These are phyloP conservation scores for Pharus latifolius DNA, from an alignment of 176 grass and related monocot genomes.

Conservation along the genomic window DNA sequence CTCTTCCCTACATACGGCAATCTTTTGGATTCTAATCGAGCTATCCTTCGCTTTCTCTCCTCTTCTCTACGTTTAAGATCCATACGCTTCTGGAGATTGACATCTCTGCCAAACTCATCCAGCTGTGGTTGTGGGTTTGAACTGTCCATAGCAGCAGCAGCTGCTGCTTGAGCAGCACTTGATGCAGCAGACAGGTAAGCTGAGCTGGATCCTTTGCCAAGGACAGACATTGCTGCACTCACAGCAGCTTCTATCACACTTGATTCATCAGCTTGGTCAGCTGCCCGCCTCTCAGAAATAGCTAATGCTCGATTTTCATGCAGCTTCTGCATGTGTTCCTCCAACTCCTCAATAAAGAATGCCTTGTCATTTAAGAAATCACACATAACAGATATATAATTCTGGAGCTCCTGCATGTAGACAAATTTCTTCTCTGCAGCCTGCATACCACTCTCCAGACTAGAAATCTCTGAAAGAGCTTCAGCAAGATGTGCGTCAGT, in stretches of 20 bases:
- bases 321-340: slow-evolving; percentile 83
- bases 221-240: slow-evolving; percentile 62
- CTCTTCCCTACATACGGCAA: slow-evolving; percentile 34
- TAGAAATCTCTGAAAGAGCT: slow-evolving; percentile 79
- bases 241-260: slow-evolving; percentile 68
- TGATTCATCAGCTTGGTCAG: slow-evolving; percentile 64
- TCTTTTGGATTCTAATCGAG: slow-evolving; percentile 53
- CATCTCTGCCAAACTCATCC: slow-evolving; percentile 89
- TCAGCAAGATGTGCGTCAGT: slow-evolving; percentile 62
- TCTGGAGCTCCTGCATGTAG: slow-evolving; percentile 78
- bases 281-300: slow-evolving; percentile 56
- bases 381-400: slow-evolving; percentile 85
- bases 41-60: slow-evolving; percentile 53
- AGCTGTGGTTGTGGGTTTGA: slow-evolving; percentile 59
- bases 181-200: slow-evolving; percentile 57
- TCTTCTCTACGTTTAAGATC: slow-evolving; percentile 68
- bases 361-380: slow-evolving; percentile 96
- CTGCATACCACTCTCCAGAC: slow-evolving; percentile 55
- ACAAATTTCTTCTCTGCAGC: slow-evolving; percentile 73
- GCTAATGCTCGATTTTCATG: slow-evolving; percentile 60
- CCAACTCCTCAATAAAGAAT: slow-evolving; percentile 80
- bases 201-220: slow-evolving; percentile 57
- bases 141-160: slow-evolving; percentile 50
- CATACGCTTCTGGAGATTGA: slow-evolving; percentile 65
- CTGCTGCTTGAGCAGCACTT: slow-evolving; percentile 64